Conservation (phyloP, 305 asterid genomes). For the Solanum hybrid region DNA sequence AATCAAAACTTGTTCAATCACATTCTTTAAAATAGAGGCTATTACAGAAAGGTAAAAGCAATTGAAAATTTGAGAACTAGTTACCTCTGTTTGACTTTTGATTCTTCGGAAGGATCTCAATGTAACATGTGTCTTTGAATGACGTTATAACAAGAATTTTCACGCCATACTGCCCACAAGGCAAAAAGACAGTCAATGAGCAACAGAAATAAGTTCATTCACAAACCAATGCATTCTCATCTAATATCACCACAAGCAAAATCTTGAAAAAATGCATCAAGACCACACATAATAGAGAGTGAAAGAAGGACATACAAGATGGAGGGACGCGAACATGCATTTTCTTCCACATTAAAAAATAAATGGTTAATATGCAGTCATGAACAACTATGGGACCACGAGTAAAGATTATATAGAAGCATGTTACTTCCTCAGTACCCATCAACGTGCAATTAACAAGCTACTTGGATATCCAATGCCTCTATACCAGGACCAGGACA, state of each 20-base stretch:
- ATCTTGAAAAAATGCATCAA: neutral
- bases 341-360: neutral
- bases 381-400: neutral
- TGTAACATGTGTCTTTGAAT: slow-evolving; percentile 70
- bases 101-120: slow-evolving; percentile 65
- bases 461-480: neutral
- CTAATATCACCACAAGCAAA: neutral
- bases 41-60: neutral
- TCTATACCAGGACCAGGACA: neutral
- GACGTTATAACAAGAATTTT: slow-evolving; percentile 59
- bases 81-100: slow-evolving; percentile 62
- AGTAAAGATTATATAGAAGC: neutral
- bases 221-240: neutral
- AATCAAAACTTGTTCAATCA: neutral
- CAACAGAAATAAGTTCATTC: neutral
- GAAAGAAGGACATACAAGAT: neutral
- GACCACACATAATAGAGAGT: neutral
- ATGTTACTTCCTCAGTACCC: neutral
- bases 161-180: slow-evolving; percentile 50
- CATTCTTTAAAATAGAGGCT: neutral
- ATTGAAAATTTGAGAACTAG: neutral
- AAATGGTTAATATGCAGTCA: neutral
- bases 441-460: neutral
- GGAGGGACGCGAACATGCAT: neutral
- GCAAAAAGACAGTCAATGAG: neutral